Base-by-base conservation (phyloP, 352 stramenopile species). In the Phytophthora lateralis region DNA sequence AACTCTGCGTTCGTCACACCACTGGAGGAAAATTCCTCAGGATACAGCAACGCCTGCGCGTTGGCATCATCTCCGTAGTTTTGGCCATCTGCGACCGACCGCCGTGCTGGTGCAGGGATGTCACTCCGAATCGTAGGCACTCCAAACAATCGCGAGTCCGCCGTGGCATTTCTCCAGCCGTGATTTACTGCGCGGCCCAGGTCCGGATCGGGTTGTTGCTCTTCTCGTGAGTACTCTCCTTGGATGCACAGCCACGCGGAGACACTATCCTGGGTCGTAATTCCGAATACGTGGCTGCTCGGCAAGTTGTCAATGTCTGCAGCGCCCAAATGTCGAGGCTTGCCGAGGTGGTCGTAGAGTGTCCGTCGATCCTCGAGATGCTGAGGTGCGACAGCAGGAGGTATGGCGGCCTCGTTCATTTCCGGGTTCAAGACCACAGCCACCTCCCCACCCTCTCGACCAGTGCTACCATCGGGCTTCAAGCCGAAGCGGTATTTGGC, bases 21-120 rank as follows among this genome's bases (percentile, higher is more conserved):
- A 46, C 88, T 79, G 8, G 76, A 82, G 14, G 85, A 76, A 65
- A 97, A 96, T 55, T 90, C 62, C 29, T 91, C 80, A 0, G 90
- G 89, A 57, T 97, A 93, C 30, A 98, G 59, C 47, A 98, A 75
- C 43, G 91, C 79, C 34, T 91, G 78, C 37, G 80, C 86, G 51
- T 65, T 80, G 20, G 78, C 70, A 66, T 97, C 89, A 53, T 97
- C 89, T 43, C 90, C 90, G 60, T 97, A 97, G 62, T 98, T 98
- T 60, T 97, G 89, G 30, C 63, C 74, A 60, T 97, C 89, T 7
- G 89, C 90, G n/a, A 98, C 75, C 5, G 89, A 97, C 14, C 82
- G 63, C 9, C 73, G 80, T 6, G 66, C 65, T 17, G 90, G 89
- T 29, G 78, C 71, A 2, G 82, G 70, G 43, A 97, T 96, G 57